These are phyloP conservation scores for Apiospora koreana DNA, from an alignment of 2,329 filamentous ascomycete genomes.

Conservation along the genomic window DNA sequence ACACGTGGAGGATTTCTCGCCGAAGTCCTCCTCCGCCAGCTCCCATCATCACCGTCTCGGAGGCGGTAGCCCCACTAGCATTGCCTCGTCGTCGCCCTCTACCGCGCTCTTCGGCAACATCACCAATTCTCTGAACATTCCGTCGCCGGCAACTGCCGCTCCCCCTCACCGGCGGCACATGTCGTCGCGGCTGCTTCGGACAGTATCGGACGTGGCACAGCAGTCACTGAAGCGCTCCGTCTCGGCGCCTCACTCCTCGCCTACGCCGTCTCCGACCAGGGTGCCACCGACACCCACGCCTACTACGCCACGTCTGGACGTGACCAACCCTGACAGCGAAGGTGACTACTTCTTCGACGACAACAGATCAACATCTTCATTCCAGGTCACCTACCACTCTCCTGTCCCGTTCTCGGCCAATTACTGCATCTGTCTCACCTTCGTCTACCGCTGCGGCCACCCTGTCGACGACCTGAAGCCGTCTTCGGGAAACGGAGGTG, in stretches of 20 bases:
- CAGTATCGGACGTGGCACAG: not conserved
- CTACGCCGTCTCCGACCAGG: not conserved
- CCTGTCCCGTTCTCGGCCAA: not conserved
- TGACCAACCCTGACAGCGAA: not conserved
- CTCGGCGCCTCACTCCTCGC: not conserved
- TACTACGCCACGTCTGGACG: not conserved
- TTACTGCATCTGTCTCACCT: constrained; percentile 3
- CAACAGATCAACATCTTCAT: not conserved
- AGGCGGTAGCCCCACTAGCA: not conserved
- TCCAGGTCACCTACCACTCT: not conserved
- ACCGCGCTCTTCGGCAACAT: not conserved
- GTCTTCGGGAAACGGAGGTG: not conserved
- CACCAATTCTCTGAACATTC: not conserved
- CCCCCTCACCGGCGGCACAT: not conserved
- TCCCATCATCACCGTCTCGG: not conserved
- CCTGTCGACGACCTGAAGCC: not conserved
- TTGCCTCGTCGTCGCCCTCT: not conserved
- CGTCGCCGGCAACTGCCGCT: not conserved
- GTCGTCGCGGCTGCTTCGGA: not conserved
- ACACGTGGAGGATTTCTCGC: not conserved
- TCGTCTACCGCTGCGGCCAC: constrained; percentile 2
- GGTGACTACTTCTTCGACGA: not conserved
- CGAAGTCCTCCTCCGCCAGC: not conserved
- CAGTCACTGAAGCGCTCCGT: not conserved
- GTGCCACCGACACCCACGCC: not conserved